Evolutionary conservation across 768 basidiomycete species (phyloP).

Genomic region (Leccinum incarnatum): DNA sequence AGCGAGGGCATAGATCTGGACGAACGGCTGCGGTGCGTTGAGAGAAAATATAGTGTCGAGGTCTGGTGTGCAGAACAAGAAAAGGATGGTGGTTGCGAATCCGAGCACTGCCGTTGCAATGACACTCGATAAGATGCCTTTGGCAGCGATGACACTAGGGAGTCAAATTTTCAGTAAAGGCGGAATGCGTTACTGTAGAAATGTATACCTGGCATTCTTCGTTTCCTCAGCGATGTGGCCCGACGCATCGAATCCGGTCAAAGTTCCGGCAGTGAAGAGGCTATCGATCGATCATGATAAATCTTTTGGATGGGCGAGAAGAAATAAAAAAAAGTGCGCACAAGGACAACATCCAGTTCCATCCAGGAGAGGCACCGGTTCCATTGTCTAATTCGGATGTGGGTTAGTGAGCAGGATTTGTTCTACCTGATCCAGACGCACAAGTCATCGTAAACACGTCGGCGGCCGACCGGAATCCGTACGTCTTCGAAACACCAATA

Average conservation of each 20-base stretch:
- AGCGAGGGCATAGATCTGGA: constrained; percentile 81
- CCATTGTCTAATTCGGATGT: constrained; percentile 64
- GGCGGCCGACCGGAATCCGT: constrained; percentile 80
- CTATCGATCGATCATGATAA: constrained; percentile 50
- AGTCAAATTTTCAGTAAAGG: constrained; percentile 1
- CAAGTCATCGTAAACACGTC: constrained; percentile 84
- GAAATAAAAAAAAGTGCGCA: constrained; percentile 32
- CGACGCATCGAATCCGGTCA: constrained; percentile 90
- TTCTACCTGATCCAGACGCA: constrained; percentile 42
- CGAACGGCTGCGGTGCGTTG: constrained; percentile 87
- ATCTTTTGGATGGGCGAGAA: neutral
- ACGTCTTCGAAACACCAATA: constrained; percentile 84
- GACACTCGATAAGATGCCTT: constrained; percentile 77
- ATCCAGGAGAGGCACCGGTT: constrained; percentile 79
- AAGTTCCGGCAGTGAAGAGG: constrained; percentile 81
- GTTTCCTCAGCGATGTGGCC: constrained; percentile 90
- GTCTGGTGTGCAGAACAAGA: constrained; percentile 83
- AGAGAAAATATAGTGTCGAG: constrained; percentile 72
- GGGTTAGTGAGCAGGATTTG: neutral
- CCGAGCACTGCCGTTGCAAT: constrained; percentile 78
- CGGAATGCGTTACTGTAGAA: neutral
- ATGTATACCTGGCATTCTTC: constrained; percentile 63
- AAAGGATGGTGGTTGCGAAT: constrained; percentile 74
- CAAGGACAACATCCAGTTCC: constrained; percentile 94
- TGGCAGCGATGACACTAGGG: constrained; percentile 68